Base-by-base conservation (phyloP, 176 grass and related monocot genomes). In the Bromus sterilis region DNA sequence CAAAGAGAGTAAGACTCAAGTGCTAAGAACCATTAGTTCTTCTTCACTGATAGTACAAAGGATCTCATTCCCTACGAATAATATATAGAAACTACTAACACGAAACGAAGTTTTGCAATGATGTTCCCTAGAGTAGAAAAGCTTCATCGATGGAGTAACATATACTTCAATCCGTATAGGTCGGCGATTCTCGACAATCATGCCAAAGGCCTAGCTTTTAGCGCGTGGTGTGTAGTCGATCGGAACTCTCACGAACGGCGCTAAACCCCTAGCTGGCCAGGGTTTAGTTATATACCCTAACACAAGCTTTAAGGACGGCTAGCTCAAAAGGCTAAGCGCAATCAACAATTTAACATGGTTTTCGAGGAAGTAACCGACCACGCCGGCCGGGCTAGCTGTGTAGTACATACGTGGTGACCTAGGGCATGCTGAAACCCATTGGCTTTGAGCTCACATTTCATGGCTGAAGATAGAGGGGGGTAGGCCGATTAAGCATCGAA, bases 121-220 rank as follows among this genome's bases (percentile, higher is more conserved):
- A 89, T 84, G 77, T 11, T 69, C 69, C 76, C 86, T 51, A 58
- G 80, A 79, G 74, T 80, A 89, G 30, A 80, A 80, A 84, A 84
- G n/a, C 32, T 84, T 41, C 34, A 77, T 63, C 1, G 35, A 11
- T 8, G 11, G 5, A 18, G 46, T 75, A 89, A 59, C 49, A 20
- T 84, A 89, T 80, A 40, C 65, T 84, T 76, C 4, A 53, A 81
- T 81, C 78, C 3, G 28, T 82, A 78, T 86, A 82, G 83, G 87
- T 86, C 73, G 72, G 83, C 73, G 73, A 78, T 78, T 77, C 72
- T 89, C 42, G 73, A 85, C 87, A 86, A 86, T 78, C 83, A 82
- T 89, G 56, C 87, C 56, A 78, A 25, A 8, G 59, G 56, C 36
- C 75, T n/a, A n/a, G n/a, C n/a, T 76, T 82, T 82, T 78, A 46